Evolutionary conservation across 768 basidiomycete species (phyloP).

Genomic region (Panaeolus papilionaceus): DNA sequence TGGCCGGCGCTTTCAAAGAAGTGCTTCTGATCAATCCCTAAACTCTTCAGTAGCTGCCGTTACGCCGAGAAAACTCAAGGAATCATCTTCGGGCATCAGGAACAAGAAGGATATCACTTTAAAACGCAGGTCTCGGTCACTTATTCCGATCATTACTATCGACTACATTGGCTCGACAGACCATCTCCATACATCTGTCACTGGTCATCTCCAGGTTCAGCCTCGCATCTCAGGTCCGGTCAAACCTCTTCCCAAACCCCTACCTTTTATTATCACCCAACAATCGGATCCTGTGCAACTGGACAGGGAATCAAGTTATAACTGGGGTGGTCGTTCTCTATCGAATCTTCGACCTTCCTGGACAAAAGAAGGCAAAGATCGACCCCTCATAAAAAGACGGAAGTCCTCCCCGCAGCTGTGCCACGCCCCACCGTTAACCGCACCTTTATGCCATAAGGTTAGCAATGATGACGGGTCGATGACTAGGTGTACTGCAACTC

Average conservation of each 20-base stretch:
- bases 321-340: constrained; percentile 29
- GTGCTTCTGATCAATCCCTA: constrained; percentile 22
- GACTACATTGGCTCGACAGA: constrained; percentile 32
- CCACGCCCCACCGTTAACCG: constrained; percentile 21
- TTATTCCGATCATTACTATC: constrained; percentile 34
- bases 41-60: constrained; percentile 12
- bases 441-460: constrained; percentile 20
- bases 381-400: constrained; percentile 24
- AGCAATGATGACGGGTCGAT: constrained; percentile 20
- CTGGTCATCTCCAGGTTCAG: constrained; percentile 14
- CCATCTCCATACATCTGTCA: constrained; percentile 17
- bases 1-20: constrained; percentile 22
- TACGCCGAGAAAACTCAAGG: constrained; percentile 13
- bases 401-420: constrained; percentile 37
- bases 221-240: constrained; percentile 18
- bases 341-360: constrained; percentile 34
- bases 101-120: constrained; percentile 19
- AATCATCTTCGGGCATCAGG: constrained; percentile 5
- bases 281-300: constrained; percentile 15
- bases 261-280: constrained; percentile 19
- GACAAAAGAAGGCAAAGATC: constrained; percentile 32
- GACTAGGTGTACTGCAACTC: constrained; percentile 14
- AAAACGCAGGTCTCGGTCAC: constrained; percentile 30
- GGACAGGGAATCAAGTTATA: constrained; percentile 18
- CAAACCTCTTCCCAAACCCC: constrained; percentile 13